Base-by-base conservation (phyloP, 768 basidiomycete genomes). In the Omphalotus guepiniiformis region DNA sequence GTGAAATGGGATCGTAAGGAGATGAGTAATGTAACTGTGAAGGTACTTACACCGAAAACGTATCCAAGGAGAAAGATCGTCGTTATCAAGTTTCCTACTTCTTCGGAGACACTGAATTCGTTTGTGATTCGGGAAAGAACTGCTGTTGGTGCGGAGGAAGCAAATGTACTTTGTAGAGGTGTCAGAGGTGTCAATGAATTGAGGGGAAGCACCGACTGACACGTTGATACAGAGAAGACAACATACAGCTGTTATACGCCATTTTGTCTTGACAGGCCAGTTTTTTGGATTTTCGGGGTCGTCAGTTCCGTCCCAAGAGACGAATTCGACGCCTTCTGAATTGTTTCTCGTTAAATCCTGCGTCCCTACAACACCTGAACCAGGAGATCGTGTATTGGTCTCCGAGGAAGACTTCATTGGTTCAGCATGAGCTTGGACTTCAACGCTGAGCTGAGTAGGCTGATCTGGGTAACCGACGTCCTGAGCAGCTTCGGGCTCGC, bases 211-310 rank as follows among this genome's bases (percentile, higher is more conserved):
- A 16, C 29, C 35, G 15, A 69, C 73, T 40, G 62, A 79, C 79
- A 79, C 78, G 55, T 80, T 79, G 18, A 82, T 62, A 0, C 77
- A 76, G 67, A 79, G 68, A 21, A 78, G 37, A 6, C 71, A 61
- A 53, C 69, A 70, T 1, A 75, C 51, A 3, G 63, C 28, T 0
- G 76, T 79, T 21, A 80, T 64, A 11, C 68, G 39, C 74, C 78
- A 79, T 55, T 79, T 82, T 41, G 66, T 65, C 7, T 47, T 21
- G 2, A 50, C 56, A 1, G 66, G 59, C 73, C 76, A 81, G 53
- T 79, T 81, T 55, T 79, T 75, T 4, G 81, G 80, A 53, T 83
- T 83, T 19, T 53, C 55, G 15, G 70, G 75, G 58, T 83, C 82
- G 54, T 76, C 58, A 0, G 75, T 72, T 0, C 76, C 78, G 53